Percentiles rank a stretch among this genome's conserved stretches.
These are phyloP conservation scores for Aspergillus indologenus DNA, from an alignment of 495 filamentous ascomycete genomes.

Conservation along the genomic window DNA sequence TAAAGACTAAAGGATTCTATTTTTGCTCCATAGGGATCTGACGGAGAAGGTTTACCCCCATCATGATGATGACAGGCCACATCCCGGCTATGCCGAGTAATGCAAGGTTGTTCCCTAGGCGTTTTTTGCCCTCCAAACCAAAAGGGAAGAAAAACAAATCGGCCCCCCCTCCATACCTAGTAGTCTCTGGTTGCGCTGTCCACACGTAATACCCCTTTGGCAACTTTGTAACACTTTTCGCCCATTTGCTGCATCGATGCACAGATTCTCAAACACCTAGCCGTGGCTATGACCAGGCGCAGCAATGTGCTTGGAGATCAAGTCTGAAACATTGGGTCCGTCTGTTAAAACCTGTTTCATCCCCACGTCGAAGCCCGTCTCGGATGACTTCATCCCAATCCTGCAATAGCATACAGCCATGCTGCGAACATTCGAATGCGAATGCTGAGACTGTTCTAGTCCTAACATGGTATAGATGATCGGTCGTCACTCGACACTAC, in stretches of 20 bases:
- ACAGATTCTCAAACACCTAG: conserved; percentile 5
- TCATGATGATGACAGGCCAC: conserved; percentile 1
- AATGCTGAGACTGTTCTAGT: background rate
- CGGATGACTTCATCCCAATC: conserved; percentile 1
- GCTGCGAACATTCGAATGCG: background rate
- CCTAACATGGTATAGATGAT: conserved; percentile 1
- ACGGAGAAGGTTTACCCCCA: background rate
- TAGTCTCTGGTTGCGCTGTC: background rate
- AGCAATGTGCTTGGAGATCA: conserved; percentile 20
- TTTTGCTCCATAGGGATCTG: background rate
- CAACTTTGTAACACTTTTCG: background rate
- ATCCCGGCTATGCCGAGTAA: background rate
- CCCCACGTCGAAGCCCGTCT: background rate
- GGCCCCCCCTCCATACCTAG: no score
- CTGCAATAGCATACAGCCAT: background rate
- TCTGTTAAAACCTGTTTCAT: conserved; percentile 5
- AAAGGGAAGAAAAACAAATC: conserved; percentile 7
- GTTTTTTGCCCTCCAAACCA: conserved; percentile 14
- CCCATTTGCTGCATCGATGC: background rate
- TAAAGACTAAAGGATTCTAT: background rate
- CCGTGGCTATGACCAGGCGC: conserved; percentile 28
- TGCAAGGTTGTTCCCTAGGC: conserved; percentile 14
- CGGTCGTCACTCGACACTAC: background rate
- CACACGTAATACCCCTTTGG: background rate
- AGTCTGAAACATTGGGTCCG: conserved; percentile 16